phyloP scores from a whole-genome alignment of 345 rosid species.

The Brassica incana region DNA sequence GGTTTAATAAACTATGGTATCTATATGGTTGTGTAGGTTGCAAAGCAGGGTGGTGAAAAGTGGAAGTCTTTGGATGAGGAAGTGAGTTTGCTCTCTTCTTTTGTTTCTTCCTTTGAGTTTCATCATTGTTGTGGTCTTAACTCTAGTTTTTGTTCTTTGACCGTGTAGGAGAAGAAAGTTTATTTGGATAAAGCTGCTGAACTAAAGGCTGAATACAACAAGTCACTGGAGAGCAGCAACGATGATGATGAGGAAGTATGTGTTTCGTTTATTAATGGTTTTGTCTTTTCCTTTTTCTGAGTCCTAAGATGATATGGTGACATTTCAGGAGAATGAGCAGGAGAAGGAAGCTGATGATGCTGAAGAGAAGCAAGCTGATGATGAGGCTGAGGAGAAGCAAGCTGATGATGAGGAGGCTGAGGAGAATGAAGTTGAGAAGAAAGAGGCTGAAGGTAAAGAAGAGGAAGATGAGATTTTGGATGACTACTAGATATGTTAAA shows the following conservation, averaged over 20 bases:
- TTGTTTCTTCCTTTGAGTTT: background rate
- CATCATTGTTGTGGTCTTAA: background rate
- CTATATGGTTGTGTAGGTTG: constrained; percentile 46
- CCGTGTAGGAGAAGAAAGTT: constrained; percentile 67
- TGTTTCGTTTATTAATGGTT: background rate
- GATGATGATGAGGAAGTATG: constrained; percentile 47
- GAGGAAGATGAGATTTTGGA: constrained; percentile 45
- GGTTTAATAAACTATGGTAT: too few species aligned
- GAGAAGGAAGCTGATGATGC: constrained; percentile 33
- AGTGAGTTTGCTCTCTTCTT: constrained; percentile 41
- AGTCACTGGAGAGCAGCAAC: constrained; percentile 45
- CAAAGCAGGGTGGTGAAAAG: constrained; percentile 77
- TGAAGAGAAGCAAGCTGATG: constrained; percentile 44
- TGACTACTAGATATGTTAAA: constrained; percentile 34
- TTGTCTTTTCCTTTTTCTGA: background rate
- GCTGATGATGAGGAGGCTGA: constrained; percentile 23
- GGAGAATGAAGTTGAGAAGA: constrained; percentile 43
- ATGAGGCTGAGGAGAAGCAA: constrained; percentile 38
- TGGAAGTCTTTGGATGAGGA: constrained; percentile 81
- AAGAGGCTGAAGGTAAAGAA: constrained; percentile 36
- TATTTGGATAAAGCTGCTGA: constrained; percentile 69
- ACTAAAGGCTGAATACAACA: constrained; percentile 62
- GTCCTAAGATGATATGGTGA: background rate
- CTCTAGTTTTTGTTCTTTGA: background rate
- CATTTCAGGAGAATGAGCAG: constrained; percentile 40